phyloP scores from a whole-genome alignment of 306 rosid species.

The Pterocarpus macrocarpus region DNA sequence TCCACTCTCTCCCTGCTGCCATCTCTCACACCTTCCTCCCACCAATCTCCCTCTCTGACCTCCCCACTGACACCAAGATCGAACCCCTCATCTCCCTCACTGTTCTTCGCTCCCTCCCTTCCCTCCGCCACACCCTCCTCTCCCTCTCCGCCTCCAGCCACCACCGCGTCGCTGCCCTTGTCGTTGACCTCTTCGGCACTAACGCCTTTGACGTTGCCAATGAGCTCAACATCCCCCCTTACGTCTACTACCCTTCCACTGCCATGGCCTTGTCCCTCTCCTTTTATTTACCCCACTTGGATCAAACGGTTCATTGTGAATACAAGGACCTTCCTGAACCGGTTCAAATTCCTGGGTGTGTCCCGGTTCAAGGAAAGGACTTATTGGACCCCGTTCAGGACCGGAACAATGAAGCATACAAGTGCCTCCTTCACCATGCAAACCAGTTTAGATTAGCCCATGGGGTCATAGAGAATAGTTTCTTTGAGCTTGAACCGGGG shows the following conservation, averaged over 20 bases:
- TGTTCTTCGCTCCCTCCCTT: slow-evolving; percentile 48
- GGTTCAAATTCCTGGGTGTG: slow-evolving; percentile 69
- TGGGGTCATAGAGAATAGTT: slow-evolving; percentile 68
- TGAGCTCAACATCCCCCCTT: slow-evolving; percentile 54
- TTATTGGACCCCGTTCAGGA: slow-evolving; percentile 70
- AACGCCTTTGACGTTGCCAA: slow-evolving; percentile 63
- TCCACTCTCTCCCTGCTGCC: slow-evolving; percentile 44
- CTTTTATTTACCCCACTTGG: slow-evolving; percentile 57
- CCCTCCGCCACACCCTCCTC: slow-evolving; percentile 31
- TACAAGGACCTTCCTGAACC: slow-evolving; percentile 58
- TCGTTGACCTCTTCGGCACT: slow-evolving; percentile 70
- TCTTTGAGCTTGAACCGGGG: slow-evolving; percentile 69
- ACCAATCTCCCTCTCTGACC: slow-evolving; percentile 19
- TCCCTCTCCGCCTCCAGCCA: neutral
- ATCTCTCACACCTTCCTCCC: slow-evolving; percentile 52
- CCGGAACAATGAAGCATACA: slow-evolving; percentile 65
- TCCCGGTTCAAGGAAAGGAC: slow-evolving; percentile 62
- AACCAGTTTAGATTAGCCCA: slow-evolving; percentile 57
- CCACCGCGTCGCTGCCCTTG: slow-evolving; percentile 44
- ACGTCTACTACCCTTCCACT: slow-evolving; percentile 62
- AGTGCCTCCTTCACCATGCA: slow-evolving; percentile 54
- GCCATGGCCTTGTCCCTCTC: slow-evolving; percentile 57
- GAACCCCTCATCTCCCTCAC: slow-evolving; percentile 51
- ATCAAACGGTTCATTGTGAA: slow-evolving; percentile 55
- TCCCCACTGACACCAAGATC: slow-evolving; percentile 1